A percentile compares a stretch with the other conserved stretches of the same genome.
phyloP scores from a whole-genome alignment of 2,329 filamentous ascomycete species.

The Cercospora citrullina region DNA sequence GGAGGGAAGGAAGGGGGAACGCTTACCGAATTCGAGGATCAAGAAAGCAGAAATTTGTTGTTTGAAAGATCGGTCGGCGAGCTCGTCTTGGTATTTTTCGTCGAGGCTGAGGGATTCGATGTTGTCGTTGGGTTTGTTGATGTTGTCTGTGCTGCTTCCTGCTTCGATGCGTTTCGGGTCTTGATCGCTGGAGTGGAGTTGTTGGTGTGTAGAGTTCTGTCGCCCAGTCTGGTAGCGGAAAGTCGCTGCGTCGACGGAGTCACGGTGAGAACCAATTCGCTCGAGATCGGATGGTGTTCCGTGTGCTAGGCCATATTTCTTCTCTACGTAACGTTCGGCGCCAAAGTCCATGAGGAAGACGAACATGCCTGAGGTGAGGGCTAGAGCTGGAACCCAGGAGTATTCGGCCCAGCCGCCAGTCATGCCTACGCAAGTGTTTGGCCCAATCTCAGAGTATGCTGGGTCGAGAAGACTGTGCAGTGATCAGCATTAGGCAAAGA shows the following conservation, averaged over 20 bases:
- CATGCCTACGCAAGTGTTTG: slow-evolving; percentile 54
- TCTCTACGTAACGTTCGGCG: slow-evolving; percentile 54
- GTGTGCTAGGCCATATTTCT: slow-evolving; percentile 47
- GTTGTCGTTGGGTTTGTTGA: slow-evolving; percentile 8
- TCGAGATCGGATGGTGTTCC: slow-evolving; percentile 22
- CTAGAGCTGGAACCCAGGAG: slow-evolving; percentile 56
- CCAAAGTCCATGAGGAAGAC: slow-evolving; percentile 55
- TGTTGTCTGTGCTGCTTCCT: slow-evolving; percentile 5
- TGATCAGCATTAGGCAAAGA: background rate
- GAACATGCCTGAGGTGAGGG: slow-evolving; percentile 49
- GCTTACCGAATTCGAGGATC: slow-evolving; percentile 78
- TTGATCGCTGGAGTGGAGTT: slow-evolving; percentile 44
- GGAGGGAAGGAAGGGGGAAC: background rate
- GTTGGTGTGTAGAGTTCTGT: slow-evolving; percentile 38
- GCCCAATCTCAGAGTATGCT: slow-evolving; percentile 36
- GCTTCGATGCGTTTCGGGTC: slow-evolving; percentile 19
- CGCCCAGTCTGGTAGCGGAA: slow-evolving; percentile 25
- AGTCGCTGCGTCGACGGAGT: slow-evolving; percentile 31
- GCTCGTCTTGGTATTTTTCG: slow-evolving; percentile 25
- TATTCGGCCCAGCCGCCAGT: slow-evolving; percentile 55
- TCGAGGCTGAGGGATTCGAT: slow-evolving; percentile 20
- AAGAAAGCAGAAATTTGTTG: slow-evolving; percentile 84
- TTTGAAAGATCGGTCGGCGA: slow-evolving; percentile 52
- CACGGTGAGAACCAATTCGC: slow-evolving; percentile 23
- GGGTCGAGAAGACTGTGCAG: slow-evolving; percentile 41